phyloP scores from a whole-genome alignment of 441 rosid species.

The Biscutella auriculata region DNA sequence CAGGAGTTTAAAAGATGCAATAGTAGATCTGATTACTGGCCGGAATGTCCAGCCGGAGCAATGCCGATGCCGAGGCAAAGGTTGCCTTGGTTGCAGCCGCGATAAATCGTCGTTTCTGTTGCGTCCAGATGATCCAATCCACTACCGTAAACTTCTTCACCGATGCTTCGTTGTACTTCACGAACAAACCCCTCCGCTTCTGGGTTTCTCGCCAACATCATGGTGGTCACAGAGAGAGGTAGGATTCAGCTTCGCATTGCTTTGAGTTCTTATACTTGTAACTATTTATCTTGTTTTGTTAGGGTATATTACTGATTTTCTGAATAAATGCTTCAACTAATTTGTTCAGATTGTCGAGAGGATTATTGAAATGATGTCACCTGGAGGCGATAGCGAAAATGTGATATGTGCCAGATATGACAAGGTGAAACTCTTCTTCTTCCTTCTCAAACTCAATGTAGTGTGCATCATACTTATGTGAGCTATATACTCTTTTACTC shows the following conservation, averaged over 20 bases:
- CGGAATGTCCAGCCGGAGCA: not conserved
- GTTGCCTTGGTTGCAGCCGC: constrained; percentile 28
- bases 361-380: constrained; percentile 35
- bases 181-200: constrained; percentile 34
- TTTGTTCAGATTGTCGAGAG: constrained; percentile 43
- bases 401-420: constrained; percentile 41
- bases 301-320: not conserved
- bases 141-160: constrained; percentile 45
- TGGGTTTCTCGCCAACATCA: constrained; percentile 18
- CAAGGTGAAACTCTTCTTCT: constrained; percentile 33
- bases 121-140: constrained; percentile 40
- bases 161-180: constrained; percentile 43
- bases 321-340: not conserved
- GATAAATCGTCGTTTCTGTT: constrained; percentile 33
- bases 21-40: constrained; percentile 25
- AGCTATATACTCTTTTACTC: not conserved
- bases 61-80: constrained; percentile 28
- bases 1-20: constrained; percentile 30
- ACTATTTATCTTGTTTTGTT: not conserved
- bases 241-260: not conserved
- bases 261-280: not conserved
- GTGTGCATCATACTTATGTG: not conserved
- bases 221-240: constrained; percentile 63
- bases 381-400: constrained; percentile 24
- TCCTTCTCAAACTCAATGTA: not conserved